Conservation (phyloP, 495 filamentous ascomycete genomes). For the Podospora didyma region DNA sequence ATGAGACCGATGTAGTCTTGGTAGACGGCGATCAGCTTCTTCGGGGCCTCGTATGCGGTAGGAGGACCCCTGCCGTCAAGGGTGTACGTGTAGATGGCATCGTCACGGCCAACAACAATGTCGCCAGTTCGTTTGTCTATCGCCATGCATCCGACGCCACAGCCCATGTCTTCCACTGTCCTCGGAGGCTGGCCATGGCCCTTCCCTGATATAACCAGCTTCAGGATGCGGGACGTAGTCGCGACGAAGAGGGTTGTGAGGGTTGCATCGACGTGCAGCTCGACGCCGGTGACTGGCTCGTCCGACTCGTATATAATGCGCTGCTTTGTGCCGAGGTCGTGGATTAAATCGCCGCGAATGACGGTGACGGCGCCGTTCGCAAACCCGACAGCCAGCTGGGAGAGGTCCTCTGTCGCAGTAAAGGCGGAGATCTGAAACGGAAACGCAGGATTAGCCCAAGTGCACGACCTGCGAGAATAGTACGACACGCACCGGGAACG, state of each 20-base stretch:
- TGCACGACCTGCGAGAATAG: neutral
- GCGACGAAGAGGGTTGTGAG: conserved; percentile 82
- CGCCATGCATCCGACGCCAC: conserved; percentile 89
- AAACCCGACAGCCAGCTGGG: conserved; percentile 91
- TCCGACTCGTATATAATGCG: conserved; percentile 95
- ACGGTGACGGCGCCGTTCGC: conserved; percentile 93
- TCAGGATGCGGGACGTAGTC: conserved; percentile 84
- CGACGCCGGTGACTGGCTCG: conserved; percentile 89
- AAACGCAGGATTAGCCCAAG: neutral
- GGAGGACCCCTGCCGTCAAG: conserved; percentile 79
- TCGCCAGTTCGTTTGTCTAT: conserved; percentile 73
- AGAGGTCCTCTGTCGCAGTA: conserved; percentile 76
- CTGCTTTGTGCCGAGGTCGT: conserved; percentile 94
- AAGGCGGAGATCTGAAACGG: conserved; percentile 79
- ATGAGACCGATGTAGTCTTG: conserved; percentile 85
- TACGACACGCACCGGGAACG: conserved; percentile 68
- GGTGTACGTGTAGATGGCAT: conserved; percentile 92
- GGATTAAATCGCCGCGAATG: conserved; percentile 88
- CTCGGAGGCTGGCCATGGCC: conserved; percentile 87
- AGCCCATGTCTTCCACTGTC: conserved; percentile 82
- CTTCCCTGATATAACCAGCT: conserved; percentile 76
- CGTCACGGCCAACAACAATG: conserved; percentile 84
- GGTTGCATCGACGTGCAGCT: conserved; percentile 60
- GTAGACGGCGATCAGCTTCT: conserved; percentile 75
- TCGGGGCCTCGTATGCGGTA: conserved; percentile 85